Conservation (phyloP, 208 protist genomes). For the Crithidia acanthocephali region DNA sequence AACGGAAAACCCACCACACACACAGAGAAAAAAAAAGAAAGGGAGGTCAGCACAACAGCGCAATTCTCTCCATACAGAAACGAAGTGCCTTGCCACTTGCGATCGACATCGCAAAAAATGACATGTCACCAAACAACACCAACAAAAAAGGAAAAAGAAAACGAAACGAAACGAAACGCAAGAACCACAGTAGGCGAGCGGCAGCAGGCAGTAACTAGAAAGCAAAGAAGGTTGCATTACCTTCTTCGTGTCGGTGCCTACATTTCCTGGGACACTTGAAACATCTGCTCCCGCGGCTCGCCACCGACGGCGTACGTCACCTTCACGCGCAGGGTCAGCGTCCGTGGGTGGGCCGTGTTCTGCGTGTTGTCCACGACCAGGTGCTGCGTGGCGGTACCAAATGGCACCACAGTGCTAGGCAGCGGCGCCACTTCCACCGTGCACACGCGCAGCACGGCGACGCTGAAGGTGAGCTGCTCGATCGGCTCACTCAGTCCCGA, state of each 20-base stretch:
- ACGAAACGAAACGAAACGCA: neutral
- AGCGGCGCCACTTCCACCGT: slow-evolving; percentile 61
- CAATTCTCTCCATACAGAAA: no score
- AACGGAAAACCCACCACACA: no score
- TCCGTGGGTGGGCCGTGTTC: slow-evolving; percentile 47
- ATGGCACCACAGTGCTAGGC: slow-evolving; percentile 42
- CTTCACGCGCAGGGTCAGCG: slow-evolving; percentile 73
- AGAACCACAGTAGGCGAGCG: neutral
- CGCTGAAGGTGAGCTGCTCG: slow-evolving; percentile 68
- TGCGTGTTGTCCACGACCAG: slow-evolving; percentile 58
- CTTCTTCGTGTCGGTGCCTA: no score
- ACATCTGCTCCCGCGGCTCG: slow-evolving; percentile 50
- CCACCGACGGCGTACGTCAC: slow-evolving; percentile 64
- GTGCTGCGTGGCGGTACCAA: slow-evolving; percentile 46
- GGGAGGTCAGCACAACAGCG: no score
- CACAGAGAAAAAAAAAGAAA: no score
- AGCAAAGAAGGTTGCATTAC: no score
- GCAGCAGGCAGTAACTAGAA: no score
- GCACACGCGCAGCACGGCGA: slow-evolving; percentile 68
- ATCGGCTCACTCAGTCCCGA: slow-evolving; percentile 40
- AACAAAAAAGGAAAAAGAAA: slow-evolving; percentile 7
- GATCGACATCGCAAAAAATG: no score
- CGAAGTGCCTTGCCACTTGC: no score
- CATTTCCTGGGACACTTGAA: slow-evolving; percentile 56
- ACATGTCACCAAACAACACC: neutral